A percentile compares a stretch with the other conserved stretches of the same genome.
phyloP scores from a whole-genome alignment of 495 filamentous ascomycete species.

The Tuber brumale region DNA sequence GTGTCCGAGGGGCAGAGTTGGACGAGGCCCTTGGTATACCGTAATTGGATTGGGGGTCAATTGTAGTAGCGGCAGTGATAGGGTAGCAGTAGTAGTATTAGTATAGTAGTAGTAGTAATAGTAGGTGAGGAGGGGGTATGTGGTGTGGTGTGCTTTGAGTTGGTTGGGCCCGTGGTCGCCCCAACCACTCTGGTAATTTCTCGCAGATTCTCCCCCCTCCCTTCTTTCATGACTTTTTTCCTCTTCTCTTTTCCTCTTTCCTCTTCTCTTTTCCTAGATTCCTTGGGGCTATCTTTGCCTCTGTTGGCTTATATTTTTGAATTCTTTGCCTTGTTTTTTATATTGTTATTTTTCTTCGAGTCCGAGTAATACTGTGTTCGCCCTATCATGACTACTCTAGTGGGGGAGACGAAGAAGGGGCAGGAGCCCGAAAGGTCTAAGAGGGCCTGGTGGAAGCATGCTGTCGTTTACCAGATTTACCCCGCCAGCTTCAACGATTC shows the following conservation, averaged over 20 bases:
- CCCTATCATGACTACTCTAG: background rate
- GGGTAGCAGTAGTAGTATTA: background rate
- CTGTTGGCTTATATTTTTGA: background rate
- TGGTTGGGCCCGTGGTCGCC: background rate
- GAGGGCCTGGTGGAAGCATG: slow-evolving; percentile 37
- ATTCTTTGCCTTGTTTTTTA: background rate
- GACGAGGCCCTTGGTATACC: background rate
- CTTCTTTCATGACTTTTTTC: background rate
- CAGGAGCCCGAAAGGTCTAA: slow-evolving; percentile 10
- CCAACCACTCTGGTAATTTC: background rate
- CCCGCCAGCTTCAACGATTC: slow-evolving; percentile 61
- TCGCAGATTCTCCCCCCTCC: background rate
- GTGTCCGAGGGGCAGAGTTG: background rate
- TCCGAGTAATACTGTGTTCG: background rate
- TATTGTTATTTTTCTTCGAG: background rate
- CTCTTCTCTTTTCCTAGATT: background rate
- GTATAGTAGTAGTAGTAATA: background rate
- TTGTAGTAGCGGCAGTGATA: background rate
- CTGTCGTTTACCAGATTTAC: slow-evolving; percentile 62
- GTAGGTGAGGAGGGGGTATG: background rate
- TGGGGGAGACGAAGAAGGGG: background rate
- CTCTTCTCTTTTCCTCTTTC: background rate
- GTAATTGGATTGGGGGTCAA: background rate
- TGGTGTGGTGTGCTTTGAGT: background rate
- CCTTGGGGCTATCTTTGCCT: background rate